These are phyloP conservation scores for Candida adriatica DNA, from an alignment of 805 yeast genomes.

Conservation along the genomic window DNA sequence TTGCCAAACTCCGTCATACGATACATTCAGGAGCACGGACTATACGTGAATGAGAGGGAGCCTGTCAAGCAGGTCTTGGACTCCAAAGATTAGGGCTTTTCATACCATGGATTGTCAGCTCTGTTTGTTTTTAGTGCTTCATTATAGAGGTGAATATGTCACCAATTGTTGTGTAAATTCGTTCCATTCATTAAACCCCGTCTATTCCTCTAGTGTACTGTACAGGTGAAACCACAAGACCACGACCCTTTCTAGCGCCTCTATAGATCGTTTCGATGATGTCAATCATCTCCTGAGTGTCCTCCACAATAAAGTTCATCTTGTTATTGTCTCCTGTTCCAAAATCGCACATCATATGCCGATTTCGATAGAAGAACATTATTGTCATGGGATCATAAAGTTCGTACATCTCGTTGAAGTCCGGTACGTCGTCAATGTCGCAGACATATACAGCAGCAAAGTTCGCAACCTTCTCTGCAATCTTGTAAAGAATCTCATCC, in stretches of 20 bases:
- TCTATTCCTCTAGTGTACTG: slow-evolving; percentile 23
- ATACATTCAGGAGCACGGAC: slow-evolving; percentile 86
- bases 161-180: too few relatives aligned
- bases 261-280: slow-evolving; percentile 83
- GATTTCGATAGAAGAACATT: slow-evolving; percentile 89
- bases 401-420: slow-evolving; percentile 86
- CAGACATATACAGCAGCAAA: slow-evolving; percentile 86
- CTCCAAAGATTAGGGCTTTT: slow-evolving; percentile 29
- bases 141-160: too few relatives aligned
- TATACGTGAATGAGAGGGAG: slow-evolving; percentile 80
- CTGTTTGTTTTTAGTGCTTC: too few relatives aligned
- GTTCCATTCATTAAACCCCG: too few relatives aligned
- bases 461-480: slow-evolving; percentile 78
- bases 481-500: slow-evolving; percentile 77
- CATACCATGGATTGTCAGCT: too few relatives aligned
- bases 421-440: slow-evolving; percentile 85
- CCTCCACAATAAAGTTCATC: slow-evolving; percentile 70
- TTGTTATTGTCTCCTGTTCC: slow-evolving; percentile 98
- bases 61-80: slow-evolving; percentile 85
- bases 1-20: slow-evolving; percentile 92
- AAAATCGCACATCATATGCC: slow-evolving; percentile 97
- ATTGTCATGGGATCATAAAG: slow-evolving; percentile 83
- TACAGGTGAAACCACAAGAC: slow-evolving; percentile 76
- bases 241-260: slow-evolving; percentile 90
- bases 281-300: slow-evolving; percentile 86